phyloP scores from a whole-genome alignment of 352 stramenopile species.

The Globisporangium abappressorium region DNA sequence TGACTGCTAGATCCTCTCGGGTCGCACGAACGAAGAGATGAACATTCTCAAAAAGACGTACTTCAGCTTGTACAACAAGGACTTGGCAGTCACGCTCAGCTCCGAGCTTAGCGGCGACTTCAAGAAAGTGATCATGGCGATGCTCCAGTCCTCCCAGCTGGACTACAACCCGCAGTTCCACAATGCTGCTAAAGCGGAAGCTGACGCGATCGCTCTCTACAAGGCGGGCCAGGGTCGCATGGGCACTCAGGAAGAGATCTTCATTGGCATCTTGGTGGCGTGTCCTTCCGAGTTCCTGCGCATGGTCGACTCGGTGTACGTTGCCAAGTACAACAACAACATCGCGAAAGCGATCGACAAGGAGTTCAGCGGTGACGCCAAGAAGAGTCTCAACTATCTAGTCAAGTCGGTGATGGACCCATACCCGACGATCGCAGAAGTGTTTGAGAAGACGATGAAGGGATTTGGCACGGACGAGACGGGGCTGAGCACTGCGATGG shows the following conservation, averaged over 20 bases:
- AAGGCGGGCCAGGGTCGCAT: conserved; percentile 72
- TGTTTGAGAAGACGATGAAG: conserved; percentile 76
- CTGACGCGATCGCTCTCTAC: conserved; percentile 63
- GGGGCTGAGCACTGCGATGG: conserved; percentile 45
- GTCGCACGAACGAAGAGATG: conserved; percentile 79
- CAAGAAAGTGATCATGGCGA: conserved; percentile 68
- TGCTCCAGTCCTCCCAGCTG: conserved; percentile 48
- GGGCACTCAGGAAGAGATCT: conserved; percentile 72
- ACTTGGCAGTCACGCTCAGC: conserved; percentile 61
- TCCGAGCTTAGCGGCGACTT: conserved; percentile 75
- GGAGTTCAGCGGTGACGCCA: conserved; percentile 79
- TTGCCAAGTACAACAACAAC: conserved; percentile 78
- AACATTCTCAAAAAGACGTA: conserved; percentile 78
- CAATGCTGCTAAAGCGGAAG: conserved; percentile 60
- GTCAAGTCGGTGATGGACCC: conserved; percentile 54
- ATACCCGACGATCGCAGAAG: conserved; percentile 59
- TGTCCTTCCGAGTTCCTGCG: conserved; percentile 56
- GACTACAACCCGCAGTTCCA: conserved; percentile 64
- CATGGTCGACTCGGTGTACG: conserved; percentile 70
- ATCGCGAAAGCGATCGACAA: conserved; percentile 76
- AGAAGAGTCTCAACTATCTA: conserved; percentile 64
- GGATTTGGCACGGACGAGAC: conserved; percentile 67
- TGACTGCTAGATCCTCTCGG: conserved; percentile 46
- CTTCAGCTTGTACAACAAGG: conserved; percentile 63
- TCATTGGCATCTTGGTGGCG: conserved; percentile 60